Evolutionary conservation across 2,329 filamentous ascomycete genomes (phyloP), one percentile per base, ranked within the genome.

Genomic region (Fusarium ambrosium): DNA sequence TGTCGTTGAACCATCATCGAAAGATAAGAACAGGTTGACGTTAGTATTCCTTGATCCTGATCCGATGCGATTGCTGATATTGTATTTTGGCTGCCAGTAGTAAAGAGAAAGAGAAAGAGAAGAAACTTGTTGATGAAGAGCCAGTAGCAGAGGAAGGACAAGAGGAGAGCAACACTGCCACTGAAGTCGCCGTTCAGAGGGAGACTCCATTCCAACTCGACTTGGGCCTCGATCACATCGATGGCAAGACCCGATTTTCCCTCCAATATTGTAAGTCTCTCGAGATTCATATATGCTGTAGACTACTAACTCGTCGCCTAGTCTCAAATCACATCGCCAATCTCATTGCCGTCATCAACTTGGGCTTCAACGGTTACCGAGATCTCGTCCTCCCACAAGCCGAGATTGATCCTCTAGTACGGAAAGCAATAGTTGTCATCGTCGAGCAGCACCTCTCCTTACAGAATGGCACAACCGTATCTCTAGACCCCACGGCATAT

Each of bases 311-410:
- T 5, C 1, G 4, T 0, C 0, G 2, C 4, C 14, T 5, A 77
- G 75, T 77, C 22, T 77, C 75, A 3, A 76, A 75, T 2, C 66
- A 78, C 9, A 78, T 77, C 11, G 75, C 75, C 10, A 66, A 77
- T 6, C 67, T 78, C 4, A 78, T 77, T 4, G 71, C 75, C 0
- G 75, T 77, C 10, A 77, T 77, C 10, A 78, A 77, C n/a, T 53
- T 77, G 45, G 75, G 75, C 8, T 77, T 77, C 62, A 77, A 77
- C 24, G 75, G 75, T 0, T 77, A 77, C 10, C 67, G 75, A 4
- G 75, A 77, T 20, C 58, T 77, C 2, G 66, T 77, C 0, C 8
- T 77, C 1, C 75, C 75, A 18, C 73, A 48, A 53, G 75, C 75
- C 6, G 75, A 77, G 11, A 73, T 70, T 2, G 75, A 77, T 0